phyloP scores from a whole-genome alignment of 257 asterid genomes.

The Scutellaria barbata region DNA sequence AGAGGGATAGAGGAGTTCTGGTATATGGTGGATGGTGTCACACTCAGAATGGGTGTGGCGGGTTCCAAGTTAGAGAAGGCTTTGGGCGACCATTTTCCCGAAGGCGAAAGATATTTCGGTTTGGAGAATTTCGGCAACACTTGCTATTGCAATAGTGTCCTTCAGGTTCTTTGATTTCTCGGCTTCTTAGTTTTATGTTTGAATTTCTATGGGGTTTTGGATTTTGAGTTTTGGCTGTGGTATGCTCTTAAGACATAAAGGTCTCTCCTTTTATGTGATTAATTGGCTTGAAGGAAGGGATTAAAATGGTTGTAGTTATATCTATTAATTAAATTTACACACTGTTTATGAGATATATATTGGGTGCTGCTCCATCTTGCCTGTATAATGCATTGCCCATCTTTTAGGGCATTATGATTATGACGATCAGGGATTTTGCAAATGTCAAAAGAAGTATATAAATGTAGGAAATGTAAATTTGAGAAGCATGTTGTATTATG shows the following conservation, averaged over 20 bases:
- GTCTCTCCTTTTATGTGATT: constrained; percentile 7
- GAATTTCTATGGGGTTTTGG: constrained; percentile 16
- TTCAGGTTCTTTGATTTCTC: constrained; percentile 47
- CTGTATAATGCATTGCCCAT: constrained; percentile 1
- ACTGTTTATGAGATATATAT: too few relatives aligned
- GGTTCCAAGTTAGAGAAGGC: constrained; percentile 80
- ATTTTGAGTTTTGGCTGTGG: neutral
- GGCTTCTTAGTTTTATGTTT: neutral
- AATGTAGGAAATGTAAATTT: neutral
- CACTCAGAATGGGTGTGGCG: constrained; percentile 62
- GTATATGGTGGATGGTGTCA: constrained; percentile 62
- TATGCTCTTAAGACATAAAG: neutral
- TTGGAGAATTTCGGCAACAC: constrained; percentile 80
- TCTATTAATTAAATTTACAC: too few relatives aligned
- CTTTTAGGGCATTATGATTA: neutral
- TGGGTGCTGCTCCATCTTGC: constrained; percentile 14
- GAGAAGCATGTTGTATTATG: constrained; percentile 24
- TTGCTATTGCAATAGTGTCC: constrained; percentile 74
- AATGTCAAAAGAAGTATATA: neutral
- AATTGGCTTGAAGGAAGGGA: neutral
- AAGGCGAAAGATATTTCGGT: constrained; percentile 77
- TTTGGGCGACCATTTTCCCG: constrained; percentile 76
- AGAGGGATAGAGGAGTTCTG: constrained; percentile 67
- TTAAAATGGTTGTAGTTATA: neutral
- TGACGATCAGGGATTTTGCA: neutral